Conservation (phyloP, 2,329 filamentous ascomycete genomes). For the Xylariaceae sp. region DNA sequence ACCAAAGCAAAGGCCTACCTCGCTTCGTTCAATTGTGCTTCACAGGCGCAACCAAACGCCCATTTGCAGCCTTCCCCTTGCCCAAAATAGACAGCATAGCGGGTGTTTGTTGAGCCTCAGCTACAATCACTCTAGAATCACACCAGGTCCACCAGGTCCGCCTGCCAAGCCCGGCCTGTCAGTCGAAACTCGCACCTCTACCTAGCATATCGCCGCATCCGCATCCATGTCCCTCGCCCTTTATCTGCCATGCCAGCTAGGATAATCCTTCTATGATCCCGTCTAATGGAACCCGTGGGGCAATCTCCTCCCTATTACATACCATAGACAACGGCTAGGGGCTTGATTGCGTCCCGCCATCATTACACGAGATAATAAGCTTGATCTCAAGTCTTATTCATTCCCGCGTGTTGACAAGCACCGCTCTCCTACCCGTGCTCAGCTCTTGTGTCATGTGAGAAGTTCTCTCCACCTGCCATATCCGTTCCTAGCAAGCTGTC, state of each 20-base stretch:
- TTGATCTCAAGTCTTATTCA: constrained; percentile 20
- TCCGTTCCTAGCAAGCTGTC: constrained; percentile 33
- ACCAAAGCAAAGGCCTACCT: constrained; percentile 17
- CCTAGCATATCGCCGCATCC: constrained; percentile 26
- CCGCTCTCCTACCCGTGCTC: constrained; percentile 17
- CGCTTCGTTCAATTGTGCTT: constrained; percentile 34
- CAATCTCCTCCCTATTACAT: constrained; percentile 20
- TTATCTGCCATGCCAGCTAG: constrained; percentile 20
- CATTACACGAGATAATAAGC: constrained; percentile 22
- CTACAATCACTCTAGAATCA: constrained; percentile 18
- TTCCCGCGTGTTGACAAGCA: constrained; percentile 8
- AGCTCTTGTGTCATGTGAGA: constrained; percentile 22
- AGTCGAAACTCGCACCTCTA: constrained; percentile 26
- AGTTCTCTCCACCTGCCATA: constrained; percentile 28
- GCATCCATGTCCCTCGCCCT: constrained; percentile 17
- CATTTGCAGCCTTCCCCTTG: constrained; percentile 32
- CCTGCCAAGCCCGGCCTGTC: constrained; percentile 22
- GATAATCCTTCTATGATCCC: constrained; percentile 28
- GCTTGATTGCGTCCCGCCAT: constrained; percentile 15
- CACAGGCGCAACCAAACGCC: constrained; percentile 30
- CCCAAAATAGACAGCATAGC: constrained; percentile 17
- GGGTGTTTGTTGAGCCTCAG: constrained; percentile 19
- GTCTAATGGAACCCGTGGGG: constrained; percentile 34
- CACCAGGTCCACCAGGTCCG: constrained; percentile 19
- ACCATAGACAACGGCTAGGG: constrained; percentile 12